Evolutionary conservation across 768 basidiomycete genomes (phyloP).

Genomic region (Amanita jacksonii): DNA sequence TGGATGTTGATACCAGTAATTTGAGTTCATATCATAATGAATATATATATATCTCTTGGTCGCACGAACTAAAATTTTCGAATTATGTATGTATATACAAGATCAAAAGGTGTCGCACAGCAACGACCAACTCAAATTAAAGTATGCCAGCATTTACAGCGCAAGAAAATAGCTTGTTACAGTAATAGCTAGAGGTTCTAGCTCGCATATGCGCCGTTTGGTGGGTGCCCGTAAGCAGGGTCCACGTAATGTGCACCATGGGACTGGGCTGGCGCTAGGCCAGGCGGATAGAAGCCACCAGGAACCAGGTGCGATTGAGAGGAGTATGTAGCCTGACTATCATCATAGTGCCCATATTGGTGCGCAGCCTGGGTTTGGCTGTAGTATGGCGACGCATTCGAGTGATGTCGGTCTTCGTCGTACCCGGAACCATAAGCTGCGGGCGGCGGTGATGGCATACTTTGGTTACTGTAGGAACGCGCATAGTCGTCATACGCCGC

Average conservation of each 20-base stretch:
- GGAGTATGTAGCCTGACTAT: neutral
- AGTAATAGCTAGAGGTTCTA: too few relatives aligned
- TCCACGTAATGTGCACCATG: neutral
- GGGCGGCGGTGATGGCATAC: constrained; percentile 1
- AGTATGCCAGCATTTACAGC: too few relatives aligned
- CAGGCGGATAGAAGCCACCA: constrained; percentile 4
- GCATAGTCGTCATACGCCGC: neutral
- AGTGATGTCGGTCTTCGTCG: neutral
- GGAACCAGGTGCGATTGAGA: neutral
- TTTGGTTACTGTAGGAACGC: neutral
- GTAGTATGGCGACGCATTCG: neutral
- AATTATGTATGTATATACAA: too few relatives aligned
- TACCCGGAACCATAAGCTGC: constrained; percentile 1
- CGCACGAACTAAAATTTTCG: too few relatives aligned
- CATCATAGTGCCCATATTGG: neutral
- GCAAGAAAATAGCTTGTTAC: too few relatives aligned
- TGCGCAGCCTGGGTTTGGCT: too few relatives aligned
- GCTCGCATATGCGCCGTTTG: neutral
- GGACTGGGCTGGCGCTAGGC: neutral
- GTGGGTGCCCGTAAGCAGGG: neutral
- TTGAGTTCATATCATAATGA: too few relatives aligned
- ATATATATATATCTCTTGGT: too few relatives aligned
- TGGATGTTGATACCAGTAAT: too few relatives aligned
- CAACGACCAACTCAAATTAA: too few relatives aligned
- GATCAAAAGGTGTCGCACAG: too few relatives aligned